Evolutionary conservation across 2,329 filamentous ascomycete species (phyloP).

Genomic region (Rugonectria rugulosa): DNA sequence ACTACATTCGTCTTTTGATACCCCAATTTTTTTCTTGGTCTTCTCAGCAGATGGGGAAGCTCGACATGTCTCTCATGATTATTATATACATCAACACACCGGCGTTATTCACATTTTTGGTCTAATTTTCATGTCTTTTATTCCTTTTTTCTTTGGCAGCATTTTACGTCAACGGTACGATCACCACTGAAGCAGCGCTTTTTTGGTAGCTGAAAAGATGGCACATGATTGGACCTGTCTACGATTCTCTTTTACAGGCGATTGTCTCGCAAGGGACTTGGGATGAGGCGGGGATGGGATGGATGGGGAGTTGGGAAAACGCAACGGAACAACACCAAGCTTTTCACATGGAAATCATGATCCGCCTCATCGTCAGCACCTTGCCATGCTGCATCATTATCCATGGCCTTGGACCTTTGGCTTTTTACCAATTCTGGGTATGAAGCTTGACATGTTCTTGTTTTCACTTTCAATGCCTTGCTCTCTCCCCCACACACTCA

Average conservation of each 20-base stretch:
- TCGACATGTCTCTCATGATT: slow-evolving; percentile 40
- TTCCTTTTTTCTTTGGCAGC: slow-evolving; percentile 20
- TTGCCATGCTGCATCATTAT: slow-evolving; percentile 1
- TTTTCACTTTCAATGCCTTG: slow-evolving; percentile 5
- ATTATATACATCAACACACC: slow-evolving; percentile 41
- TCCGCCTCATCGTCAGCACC: slow-evolving; percentile 11
- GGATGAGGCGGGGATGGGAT: slow-evolving; percentile 13
- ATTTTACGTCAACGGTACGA: slow-evolving; percentile 27
- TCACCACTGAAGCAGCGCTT: slow-evolving; percentile 19
- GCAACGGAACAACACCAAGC: slow-evolving; percentile 11
- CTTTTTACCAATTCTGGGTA: slow-evolving; percentile 14
- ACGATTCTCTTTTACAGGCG: slow-evolving; percentile 10
- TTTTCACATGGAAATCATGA: slow-evolving; percentile 22
- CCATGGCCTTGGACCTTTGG: slow-evolving; percentile 1
- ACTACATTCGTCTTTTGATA: slow-evolving; percentile 49
- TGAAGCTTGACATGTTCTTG: not conserved
- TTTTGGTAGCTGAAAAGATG: slow-evolving; percentile 21
- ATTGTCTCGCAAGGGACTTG: slow-evolving; percentile 14
- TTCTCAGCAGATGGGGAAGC: slow-evolving; percentile 37
- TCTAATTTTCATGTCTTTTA: slow-evolving; percentile 30
- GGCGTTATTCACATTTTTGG: slow-evolving; percentile 39
- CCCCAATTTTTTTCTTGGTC: slow-evolving; percentile 40
- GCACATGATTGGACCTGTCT: slow-evolving; percentile 16
- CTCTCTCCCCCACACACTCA: slow-evolving; percentile 3
- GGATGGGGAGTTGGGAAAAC: slow-evolving; percentile 22